Conservation (phyloP, 306 rosid species). For the Medicago lupulina region DNA sequence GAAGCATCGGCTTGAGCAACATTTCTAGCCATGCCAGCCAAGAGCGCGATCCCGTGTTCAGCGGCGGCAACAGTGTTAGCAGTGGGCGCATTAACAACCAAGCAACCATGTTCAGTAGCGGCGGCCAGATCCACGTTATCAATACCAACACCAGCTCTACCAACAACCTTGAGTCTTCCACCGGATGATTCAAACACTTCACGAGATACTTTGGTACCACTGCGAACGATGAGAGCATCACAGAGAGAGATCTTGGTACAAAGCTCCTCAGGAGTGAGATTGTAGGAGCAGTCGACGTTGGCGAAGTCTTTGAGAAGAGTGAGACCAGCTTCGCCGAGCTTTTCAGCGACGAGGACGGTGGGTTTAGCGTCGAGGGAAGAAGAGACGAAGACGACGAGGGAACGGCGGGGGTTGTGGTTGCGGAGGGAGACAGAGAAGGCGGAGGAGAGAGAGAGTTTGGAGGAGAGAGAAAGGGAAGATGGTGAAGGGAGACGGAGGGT, state of each 20-base stretch:
- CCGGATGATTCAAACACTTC: constrained; percentile 93
- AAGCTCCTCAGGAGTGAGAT: constrained; percentile 84
- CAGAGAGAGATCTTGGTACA: constrained; percentile 98
- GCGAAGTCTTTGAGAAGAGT: constrained; percentile 78
- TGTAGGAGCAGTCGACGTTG: constrained; percentile 87
- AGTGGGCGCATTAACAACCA: constrained; percentile 96
- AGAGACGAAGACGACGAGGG: constrained; percentile 56
- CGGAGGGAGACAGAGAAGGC: constrained; percentile 58
- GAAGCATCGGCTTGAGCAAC: constrained; percentile 97
- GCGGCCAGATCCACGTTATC: constrained; percentile 99
- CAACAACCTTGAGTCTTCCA: constrained; percentile 94
- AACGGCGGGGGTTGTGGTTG: constrained; percentile 41
- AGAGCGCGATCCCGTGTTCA: constrained; percentile 93
- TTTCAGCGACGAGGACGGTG: constrained; percentile 91
- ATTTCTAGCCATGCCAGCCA: constrained; percentile 95
- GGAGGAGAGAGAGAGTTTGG: constrained; percentile 58
- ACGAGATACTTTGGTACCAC: constrained; percentile 91
- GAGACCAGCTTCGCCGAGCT: constrained; percentile 89
- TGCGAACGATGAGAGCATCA: constrained; percentile 91
- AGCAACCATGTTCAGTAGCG: constrained; percentile 95
- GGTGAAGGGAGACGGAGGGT: constrained; percentile 53
- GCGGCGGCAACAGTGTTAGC: constrained; percentile 98
- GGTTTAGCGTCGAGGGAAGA: constrained; percentile 80
- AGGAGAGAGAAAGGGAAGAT: constrained; percentile 65
- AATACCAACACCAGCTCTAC: constrained; percentile 96